Base-by-base conservation (phyloP, 805 yeast genomes). In the Cephaloascus fragrans region DNA sequence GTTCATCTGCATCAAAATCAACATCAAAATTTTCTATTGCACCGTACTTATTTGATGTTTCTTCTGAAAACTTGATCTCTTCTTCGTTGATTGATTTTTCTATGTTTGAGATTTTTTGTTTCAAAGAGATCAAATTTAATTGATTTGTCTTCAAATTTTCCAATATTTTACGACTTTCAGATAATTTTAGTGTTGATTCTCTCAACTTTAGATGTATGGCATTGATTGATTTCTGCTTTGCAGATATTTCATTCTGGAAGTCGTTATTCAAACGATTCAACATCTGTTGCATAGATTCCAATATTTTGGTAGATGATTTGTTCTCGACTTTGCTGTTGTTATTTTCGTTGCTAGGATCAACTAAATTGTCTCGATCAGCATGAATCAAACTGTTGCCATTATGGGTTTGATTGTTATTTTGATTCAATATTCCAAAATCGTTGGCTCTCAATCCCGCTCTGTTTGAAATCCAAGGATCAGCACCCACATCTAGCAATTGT, bases 1-100 rank as follows among this genome's bases (percentile, higher is more conserved):
- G 96, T 52, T 85, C 90, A 59, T 89, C 97, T 0, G 95, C 90
- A 57, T 83, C 90, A 49, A 77, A 81, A 41, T 71, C 77, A 19
- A 78, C 80, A 18, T 72, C 73, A 43, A 58, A 69, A 47, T 55
- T 51, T 50, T 63, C 58, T 53, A 57, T 55, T 44, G 50, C 53
- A 45, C 50, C 23, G n/a, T 61, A 54, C 20, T 60, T 43, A 32
- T 51, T 50, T 37, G 57, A 50, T 1, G 58, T 55, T 35, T 57
- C 62, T 36, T 65, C 62, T 28, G 64, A 53, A 56, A 82, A 83
- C 41, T 69, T 64, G 17, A 61, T 59, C 42, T 80, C 80, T 45
- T 83, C 89, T 37, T 75, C 82, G 10, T 62, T 59, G 18, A 82
- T 76, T 0, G 85, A 83, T 29, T 75, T 75, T 44, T 75, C 75